Percentiles rank a stretch among this genome's conserved stretches.
These are phyloP conservation scores for Arthrobotrys conoides DNA, from an alignment of 2,329 filamentous ascomycete genomes.

Conservation along the genomic window DNA sequence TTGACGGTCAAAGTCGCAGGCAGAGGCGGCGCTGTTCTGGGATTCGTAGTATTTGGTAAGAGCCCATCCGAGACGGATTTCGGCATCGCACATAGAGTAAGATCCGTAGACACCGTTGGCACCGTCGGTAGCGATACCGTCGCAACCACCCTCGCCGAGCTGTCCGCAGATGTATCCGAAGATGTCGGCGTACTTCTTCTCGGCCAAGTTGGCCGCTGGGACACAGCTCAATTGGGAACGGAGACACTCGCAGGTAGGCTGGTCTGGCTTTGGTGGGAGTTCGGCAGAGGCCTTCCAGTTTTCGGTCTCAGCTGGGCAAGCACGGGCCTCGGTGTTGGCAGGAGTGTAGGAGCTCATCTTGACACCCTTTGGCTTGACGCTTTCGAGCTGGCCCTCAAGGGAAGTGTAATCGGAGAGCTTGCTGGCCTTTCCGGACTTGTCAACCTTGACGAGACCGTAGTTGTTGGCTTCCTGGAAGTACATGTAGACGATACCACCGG, in stretches of 20 bases:
- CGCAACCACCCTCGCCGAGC: conserved; percentile 71
- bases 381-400: conserved; percentile 79
- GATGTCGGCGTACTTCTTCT: conserved; percentile 75
- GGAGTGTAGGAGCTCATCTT: conserved; percentile 78
- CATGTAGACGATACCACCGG: conserved; percentile 98
- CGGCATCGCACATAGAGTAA: conserved; percentile 81
- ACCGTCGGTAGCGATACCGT: conserved; percentile 78
- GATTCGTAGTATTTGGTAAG: conserved; percentile 80
- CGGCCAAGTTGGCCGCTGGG: conserved; percentile 73
- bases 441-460: conserved; percentile 81
- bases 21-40: conserved; percentile 68
- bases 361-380: conserved; percentile 77
- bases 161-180: conserved; percentile 80
- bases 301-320: conserved; percentile 78
- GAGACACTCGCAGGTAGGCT: conserved; percentile 88
- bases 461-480: conserved; percentile 93
- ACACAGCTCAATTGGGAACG: conserved; percentile 79
- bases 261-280: conserved; percentile 87
- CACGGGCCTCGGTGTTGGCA: conserved; percentile 76
- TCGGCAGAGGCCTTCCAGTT: conserved; percentile 79
- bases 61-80: conserved; percentile 80
- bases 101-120: conserved; percentile 80
- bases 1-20: conserved; percentile 80
- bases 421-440: conserved; percentile 72
- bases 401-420: conserved; percentile 82